Base-by-base conservation (phyloP, 2,329 filamentous ascomycete genomes). In the Exophiala alcalophila region DNA sequence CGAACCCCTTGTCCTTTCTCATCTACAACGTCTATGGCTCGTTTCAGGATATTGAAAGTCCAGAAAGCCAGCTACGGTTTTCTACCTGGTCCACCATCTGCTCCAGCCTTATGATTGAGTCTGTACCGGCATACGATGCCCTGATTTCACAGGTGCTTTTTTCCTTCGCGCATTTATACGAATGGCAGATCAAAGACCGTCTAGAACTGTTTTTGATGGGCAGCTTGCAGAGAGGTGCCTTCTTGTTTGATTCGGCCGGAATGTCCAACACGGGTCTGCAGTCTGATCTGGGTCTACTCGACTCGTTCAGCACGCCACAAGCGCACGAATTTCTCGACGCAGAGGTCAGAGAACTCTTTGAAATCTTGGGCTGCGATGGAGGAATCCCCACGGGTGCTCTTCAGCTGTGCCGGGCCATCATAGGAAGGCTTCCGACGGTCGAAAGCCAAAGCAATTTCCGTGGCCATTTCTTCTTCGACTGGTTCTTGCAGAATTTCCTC, bases 151-250 rank as follows among this genome's bases (percentile, higher is more conserved):
- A 86, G 33, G 80, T 96, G 23, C 75, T 98, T 36, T 90, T 92
- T 63, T 82, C 87, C 43, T 97, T 89, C 86, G 82, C 86, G 37
- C 76, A 81, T 42, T 86, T 90, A 76, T 81, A 86, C 50, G 83
- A 90, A 64, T 97, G 91, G 90, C 85, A 87, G 27, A 88, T 88
- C 44, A 89, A 84, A 58, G 80, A 83, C 54, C 92, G 89, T 52
- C 81, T 98, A 73, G 90, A 96, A 67, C 85, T 88, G 67, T 97
- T 91, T 63, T 77, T 98, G 9, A 92, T 95, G 86, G 86, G 92
- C 61, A 87, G 94, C 47, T 77, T 98, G 21, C 87, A 95, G 65
- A 86, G 94, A 57, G 92, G 92, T 54, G 84, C 89, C 26, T 96
- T 96, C 61, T 73, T 97, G 44, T 73, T 96, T 56, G 89, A 95